Evolutionary conservation across 345 rosid species (phyloP).

Genomic region (Brassica incana): DNA sequence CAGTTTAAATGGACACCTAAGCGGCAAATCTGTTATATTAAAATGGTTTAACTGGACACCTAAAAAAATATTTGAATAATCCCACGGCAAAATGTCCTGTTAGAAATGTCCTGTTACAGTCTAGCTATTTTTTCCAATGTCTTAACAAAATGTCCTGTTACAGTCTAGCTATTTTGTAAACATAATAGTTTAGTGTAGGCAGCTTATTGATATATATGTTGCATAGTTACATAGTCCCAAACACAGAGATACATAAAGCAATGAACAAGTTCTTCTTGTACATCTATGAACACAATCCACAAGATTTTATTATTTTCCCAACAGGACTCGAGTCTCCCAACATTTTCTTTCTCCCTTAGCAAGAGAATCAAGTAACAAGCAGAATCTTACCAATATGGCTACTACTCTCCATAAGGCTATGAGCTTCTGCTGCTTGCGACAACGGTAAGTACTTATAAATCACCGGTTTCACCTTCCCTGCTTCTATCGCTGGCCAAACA

Average conservation of each 20-base stretch:
- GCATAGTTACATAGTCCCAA: slow-evolving; percentile 4
- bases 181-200: neutral
- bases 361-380: slow-evolving; percentile 48
- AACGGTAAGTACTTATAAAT: slow-evolving; percentile 55
- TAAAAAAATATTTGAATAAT: no score
- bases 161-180: neutral
- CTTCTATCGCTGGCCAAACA: slow-evolving; percentile 81
- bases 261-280: slow-evolving; percentile 4
- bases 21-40: no score
- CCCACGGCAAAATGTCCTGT: no score
- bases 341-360: neutral
- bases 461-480: slow-evolving; percentile 74
- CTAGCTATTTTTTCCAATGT: no score
- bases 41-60: no score
- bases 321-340: neutral
- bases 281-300: slow-evolving; percentile 1
- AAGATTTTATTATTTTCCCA: neutral
- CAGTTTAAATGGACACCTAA: no score
- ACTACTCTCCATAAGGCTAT: slow-evolving; percentile 76
- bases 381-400: slow-evolving; percentile 78
- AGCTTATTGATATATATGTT: slow-evolving; percentile 13
- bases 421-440: slow-evolving; percentile 68
- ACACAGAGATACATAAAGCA: slow-evolving; percentile 5
- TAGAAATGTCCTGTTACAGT: no score
- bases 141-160: no score